A percentile compares a stretch with the other conserved stretches of the same genome.
These are phyloP conservation scores for Hyaloscypha hepaticicola DNA, from an alignment of 495 filamentous ascomycete species.

Conservation along the genomic window DNA sequence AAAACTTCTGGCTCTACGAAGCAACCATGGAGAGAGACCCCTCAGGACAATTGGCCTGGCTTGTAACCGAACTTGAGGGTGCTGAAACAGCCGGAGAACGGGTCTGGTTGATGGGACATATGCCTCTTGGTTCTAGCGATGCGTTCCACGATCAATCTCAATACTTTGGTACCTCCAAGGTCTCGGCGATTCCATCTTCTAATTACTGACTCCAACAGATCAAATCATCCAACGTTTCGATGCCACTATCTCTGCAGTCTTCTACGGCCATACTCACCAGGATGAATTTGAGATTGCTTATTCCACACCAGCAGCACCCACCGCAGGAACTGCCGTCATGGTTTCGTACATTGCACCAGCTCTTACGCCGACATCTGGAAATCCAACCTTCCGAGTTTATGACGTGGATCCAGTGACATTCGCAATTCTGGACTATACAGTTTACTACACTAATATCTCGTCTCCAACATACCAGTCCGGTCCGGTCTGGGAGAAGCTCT, in stretches of 20 bases:
- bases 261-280: conserved; percentile 54
- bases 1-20: conserved; percentile 54
- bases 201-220: conserved; percentile 23
- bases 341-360: conserved; percentile 52
- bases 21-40: conserved; percentile 50
- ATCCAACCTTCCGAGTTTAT: conserved; percentile 58
- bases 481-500: conserved; percentile 52
- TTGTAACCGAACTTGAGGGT: conserved; percentile 48
- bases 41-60: conserved; percentile 47
- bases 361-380: conserved; percentile 52
- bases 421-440: conserved; percentile 49
- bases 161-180: conserved; percentile 38
- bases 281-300: conserved; percentile 57
- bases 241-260: conserved; percentile 53
- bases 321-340: conserved; percentile 40
- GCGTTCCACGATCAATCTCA: conserved; percentile 52
- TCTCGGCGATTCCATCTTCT: background rate
- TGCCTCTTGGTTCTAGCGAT: conserved; percentile 47
- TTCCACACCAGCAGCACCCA: conserved; percentile 40
- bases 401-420: conserved; percentile 54
- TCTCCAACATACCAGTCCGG: conserved; percentile 41
- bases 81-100: conserved; percentile 50
- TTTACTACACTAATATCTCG: conserved; percentile 53
- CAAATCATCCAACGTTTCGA: conserved; percentile 53
- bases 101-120: conserved; percentile 54